Evolutionary conservation across 306 rosid species (phyloP), one percentile per base, ranked within the genome.

Genomic region (Quercus agrifolia): DNA sequence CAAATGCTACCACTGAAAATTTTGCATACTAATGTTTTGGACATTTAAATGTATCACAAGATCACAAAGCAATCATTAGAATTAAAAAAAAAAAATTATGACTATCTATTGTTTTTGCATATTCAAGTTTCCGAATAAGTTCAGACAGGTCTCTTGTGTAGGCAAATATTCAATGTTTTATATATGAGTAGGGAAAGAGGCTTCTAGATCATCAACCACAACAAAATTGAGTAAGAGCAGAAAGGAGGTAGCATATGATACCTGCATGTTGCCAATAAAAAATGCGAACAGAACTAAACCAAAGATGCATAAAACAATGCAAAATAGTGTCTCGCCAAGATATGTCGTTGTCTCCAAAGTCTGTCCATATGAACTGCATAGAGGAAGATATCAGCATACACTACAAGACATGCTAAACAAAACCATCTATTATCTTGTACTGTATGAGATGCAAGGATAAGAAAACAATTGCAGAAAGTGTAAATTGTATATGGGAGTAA

Each of bases 261-360:
- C 99, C 97, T 92, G 97, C 95, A 95, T 88, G 84, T 92, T 91
- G 70, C 99, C 99, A 81, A 95, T 91, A 85, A 95, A 83, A 63
- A 91, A 91, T 20, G 97, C 80, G 75, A 85, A 86, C 20, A 95
- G 81, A 72, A 91, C 83, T 59, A 92, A 78, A 73, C 98, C 99
- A 77, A 84, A 75, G 71, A 92, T 82, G 81, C 95, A 90, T 23
- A 88, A 51, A 52, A 83, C 2, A 70, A 95, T 86, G 85, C 92
- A 90, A 85, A 95, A 95, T 51, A 64, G 4, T 62, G 93, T 92
- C 87, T 95, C 99, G 1, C 88, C 88, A 15, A 92, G 76, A 74
- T 71, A 92, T 23, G 89, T 85, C 61, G 94, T 92, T 18, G 97
- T 92, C 79, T 88, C 91, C 91, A 95, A 77, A 78, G 79, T 89